Conservation (phyloP, 345 rosid species). For the Sisymbrium altissimum region DNA sequence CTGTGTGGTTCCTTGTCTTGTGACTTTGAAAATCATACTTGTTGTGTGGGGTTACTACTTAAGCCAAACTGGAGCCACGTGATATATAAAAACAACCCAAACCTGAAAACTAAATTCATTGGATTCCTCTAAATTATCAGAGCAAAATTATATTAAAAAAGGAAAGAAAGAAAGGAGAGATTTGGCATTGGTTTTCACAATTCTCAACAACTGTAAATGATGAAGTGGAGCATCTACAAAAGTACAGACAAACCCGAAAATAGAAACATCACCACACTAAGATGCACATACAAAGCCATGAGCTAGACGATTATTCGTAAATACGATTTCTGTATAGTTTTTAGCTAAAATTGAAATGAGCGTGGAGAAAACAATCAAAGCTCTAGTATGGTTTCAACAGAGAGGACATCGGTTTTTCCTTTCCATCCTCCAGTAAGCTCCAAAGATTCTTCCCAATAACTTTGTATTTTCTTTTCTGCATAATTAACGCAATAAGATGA, state of each 20-base stretch:
- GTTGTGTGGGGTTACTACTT: neutral
- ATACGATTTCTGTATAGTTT: neutral
- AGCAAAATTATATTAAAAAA: neutral
- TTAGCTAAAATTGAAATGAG: neutral
- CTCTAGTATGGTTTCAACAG: neutral
- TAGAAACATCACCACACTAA: neutral
- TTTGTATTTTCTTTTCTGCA: neutral
- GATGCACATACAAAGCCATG: neutral
- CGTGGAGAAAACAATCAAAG: neutral
- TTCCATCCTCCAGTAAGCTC: neutral
- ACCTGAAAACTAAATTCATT: neutral
- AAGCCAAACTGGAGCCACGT: neutral
- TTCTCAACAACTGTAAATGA: slow-evolving; percentile 10
- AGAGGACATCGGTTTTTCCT: neutral
- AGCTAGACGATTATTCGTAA: neutral
- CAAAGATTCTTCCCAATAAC: neutral
- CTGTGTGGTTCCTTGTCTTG: neutral
- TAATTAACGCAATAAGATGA: neutral
- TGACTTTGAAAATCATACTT: neutral
- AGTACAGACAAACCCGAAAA: neutral
- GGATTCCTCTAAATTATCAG: neutral
- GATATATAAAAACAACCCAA: neutral
- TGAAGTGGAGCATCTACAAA: slow-evolving; percentile 1
- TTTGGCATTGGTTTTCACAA: slow-evolving; percentile 1
- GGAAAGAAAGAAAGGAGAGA: neutral